These are phyloP conservation scores for Rhodamnia rubescens DNA, from an alignment of 345 rosid species.

Conservation along the genomic window DNA sequence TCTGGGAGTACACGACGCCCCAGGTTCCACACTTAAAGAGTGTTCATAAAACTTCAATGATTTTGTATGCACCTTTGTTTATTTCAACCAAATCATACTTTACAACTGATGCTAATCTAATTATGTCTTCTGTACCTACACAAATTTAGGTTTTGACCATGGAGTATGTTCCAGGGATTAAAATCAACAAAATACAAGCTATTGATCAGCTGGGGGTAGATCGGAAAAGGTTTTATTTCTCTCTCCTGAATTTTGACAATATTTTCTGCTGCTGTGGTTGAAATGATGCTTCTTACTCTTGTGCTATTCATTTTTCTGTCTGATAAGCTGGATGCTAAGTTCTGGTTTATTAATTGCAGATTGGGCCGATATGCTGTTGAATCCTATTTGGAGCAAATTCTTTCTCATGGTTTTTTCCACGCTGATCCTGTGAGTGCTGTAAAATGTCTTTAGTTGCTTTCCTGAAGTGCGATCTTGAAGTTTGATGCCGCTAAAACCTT, in stretches of 20 bases:
- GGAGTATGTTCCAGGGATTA: conserved; percentile 99
- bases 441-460: not conserved
- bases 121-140: not conserved
- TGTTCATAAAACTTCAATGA: not conserved
- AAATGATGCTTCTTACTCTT: not conserved
- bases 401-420: conserved; percentile 96
- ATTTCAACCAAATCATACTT: not conserved
- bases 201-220: conserved; percentile 91
- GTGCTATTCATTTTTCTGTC: not conserved
- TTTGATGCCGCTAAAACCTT: not conserved
- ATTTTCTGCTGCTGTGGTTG: not conserved
- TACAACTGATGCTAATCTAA: not conserved
- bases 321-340: not conserved
- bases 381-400: conserved; percentile 96
- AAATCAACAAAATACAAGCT: conserved; percentile 85
- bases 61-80: not conserved
- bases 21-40: conserved; percentile 36
- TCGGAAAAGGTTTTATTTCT: conserved; percentile 58
- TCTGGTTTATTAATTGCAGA: conserved; percentile 26
- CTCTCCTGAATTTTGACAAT: not conserved
- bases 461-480: not conserved
- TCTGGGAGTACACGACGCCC: conserved; percentile 85
- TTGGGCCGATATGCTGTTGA: conserved; percentile 93
- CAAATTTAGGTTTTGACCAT: conserved; percentile 69
- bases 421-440: conserved; percentile 81